Conservation (phyloP, 2,329 filamentous ascomycete species). For the Didymella pinodella region DNA sequence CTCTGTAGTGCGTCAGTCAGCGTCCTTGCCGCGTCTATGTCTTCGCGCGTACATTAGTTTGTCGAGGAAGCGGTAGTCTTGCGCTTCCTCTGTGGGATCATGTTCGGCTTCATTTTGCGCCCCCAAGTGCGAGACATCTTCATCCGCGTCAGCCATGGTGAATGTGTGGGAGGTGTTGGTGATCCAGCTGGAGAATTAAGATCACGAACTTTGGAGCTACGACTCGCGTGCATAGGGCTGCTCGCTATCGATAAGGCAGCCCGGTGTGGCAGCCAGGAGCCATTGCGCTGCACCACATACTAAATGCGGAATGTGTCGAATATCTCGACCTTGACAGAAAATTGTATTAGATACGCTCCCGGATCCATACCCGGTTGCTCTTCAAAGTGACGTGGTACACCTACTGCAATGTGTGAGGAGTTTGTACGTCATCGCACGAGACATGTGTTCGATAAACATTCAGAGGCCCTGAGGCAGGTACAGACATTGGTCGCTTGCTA, state of each 20-base stretch:
- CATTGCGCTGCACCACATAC: neutral
- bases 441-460: neutral
- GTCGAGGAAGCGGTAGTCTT: conserved; percentile 82
- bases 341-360: neutral
- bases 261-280: neutral
- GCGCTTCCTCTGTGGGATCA: conserved; percentile 78
- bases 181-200: conserved; percentile 6
- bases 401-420: neutral
- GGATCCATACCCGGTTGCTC: neutral
- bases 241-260: conserved; percentile 13
- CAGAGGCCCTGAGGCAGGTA: neutral
- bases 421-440: neutral
- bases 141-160: conserved; percentile 49
- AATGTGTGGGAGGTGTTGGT: neutral
- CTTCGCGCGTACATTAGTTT: conserved; percentile 59
- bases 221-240: conserved; percentile 19
- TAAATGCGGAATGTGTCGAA: neutral
- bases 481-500: too few relatives aligned
- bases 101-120: conserved; percentile 36
- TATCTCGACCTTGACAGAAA: too few relatives aligned
- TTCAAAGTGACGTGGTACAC: neutral
- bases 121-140: conserved; percentile 42
- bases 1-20: conserved; percentile 10
- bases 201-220: conserved; percentile 20
- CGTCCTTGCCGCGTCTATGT: neutral